Percentiles rank a stretch among this genome's conserved stretches.
These are phyloP conservation scores for Herpetomonas samuelpessoai DNA, from an alignment of 208 protist genomes.

Conservation along the genomic window DNA sequence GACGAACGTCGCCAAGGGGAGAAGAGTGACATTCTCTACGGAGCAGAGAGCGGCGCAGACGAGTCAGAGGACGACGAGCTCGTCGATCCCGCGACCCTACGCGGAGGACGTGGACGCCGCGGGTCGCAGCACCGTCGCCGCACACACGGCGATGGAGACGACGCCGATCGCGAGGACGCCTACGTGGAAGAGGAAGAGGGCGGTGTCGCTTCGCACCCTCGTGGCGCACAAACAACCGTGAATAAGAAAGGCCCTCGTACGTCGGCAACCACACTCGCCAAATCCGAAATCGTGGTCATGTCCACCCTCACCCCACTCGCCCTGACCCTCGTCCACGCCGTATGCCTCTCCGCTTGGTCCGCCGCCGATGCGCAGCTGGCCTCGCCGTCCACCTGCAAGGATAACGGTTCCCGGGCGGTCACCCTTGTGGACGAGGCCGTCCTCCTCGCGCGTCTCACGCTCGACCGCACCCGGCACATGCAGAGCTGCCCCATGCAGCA, in stretches of 20 bases:
- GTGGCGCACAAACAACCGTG: neutral
- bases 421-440: slow-evolving; percentile 32
- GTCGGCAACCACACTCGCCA: too few relatives aligned
- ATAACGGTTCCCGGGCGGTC: neutral
- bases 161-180: slow-evolving; percentile 20
- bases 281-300: slow-evolving; percentile 9
- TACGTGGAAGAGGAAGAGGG: slow-evolving; percentile 16
- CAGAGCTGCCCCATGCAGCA: slow-evolving; percentile 49
- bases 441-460: slow-evolving; percentile 58
- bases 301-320: slow-evolving; percentile 57
- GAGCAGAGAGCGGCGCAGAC: neutral
- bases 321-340: slow-evolving; percentile 51
- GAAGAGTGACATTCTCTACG: slow-evolving; percentile 9
- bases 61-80: neutral
- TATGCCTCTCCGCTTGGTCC: slow-evolving; percentile 31
- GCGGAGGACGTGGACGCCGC: neutral
- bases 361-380: slow-evolving; percentile 13
- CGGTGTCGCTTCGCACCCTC: neutral
- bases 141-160: neutral
- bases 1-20: slow-evolving; percentile 54
- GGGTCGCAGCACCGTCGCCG: neutral
- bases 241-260: too few relatives aligned
- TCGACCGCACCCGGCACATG: slow-evolving; percentile 63
- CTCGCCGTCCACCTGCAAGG: too few relatives aligned
- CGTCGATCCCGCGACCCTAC: slow-evolving; percentile 1